These are phyloP conservation scores for Catenaria anguillulae DNA, from an alignment of 371 early-diverging fungal genomes.

Conservation along the genomic window DNA sequence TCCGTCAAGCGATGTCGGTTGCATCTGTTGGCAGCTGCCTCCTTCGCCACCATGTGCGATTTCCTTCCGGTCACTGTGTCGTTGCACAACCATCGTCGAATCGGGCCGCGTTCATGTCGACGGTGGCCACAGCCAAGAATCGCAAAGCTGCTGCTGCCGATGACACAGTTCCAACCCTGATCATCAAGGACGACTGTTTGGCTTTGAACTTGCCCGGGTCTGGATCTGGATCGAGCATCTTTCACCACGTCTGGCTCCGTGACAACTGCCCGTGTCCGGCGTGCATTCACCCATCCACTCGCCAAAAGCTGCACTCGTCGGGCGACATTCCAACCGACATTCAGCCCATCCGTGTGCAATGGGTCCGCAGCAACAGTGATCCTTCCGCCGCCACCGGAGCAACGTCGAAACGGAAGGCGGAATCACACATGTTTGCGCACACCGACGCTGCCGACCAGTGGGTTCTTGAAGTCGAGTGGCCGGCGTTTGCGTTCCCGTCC, in stretches of 20 bases:
- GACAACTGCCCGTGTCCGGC: constrained; percentile 62
- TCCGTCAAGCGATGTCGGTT: too few species aligned
- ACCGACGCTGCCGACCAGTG: neutral
- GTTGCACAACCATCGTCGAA: too few species aligned
- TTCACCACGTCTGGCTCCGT: constrained; percentile 57
- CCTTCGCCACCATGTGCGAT: too few species aligned
- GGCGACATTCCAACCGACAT: constrained; percentile 51
- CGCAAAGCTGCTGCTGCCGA: too few species aligned
- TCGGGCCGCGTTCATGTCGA: too few species aligned
- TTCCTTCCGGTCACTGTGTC: too few species aligned
- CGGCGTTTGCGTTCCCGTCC: neutral
- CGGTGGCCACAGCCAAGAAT: too few species aligned
- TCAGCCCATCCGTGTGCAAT: constrained; percentile 16
- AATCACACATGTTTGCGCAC: constrained; percentile 3
- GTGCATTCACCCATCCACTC: constrained; percentile 55
- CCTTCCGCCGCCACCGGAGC: neutral
- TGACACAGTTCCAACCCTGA: neutral
- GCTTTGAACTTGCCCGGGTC: neutral
- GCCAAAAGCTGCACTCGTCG: constrained; percentile 65
- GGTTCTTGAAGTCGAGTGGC: constrained; percentile 12
- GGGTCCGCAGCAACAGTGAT: neutral
- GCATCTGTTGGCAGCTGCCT: too few species aligned
- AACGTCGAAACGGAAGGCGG: too few species aligned
- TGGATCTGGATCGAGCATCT: constrained; percentile 8
- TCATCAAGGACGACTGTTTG: neutral